Evolutionary conservation across 1,139 yeast genomes (phyloP), one percentile per base, ranked within the genome.

Genomic region (Yamadazyma kanchanaburiensis): DNA sequence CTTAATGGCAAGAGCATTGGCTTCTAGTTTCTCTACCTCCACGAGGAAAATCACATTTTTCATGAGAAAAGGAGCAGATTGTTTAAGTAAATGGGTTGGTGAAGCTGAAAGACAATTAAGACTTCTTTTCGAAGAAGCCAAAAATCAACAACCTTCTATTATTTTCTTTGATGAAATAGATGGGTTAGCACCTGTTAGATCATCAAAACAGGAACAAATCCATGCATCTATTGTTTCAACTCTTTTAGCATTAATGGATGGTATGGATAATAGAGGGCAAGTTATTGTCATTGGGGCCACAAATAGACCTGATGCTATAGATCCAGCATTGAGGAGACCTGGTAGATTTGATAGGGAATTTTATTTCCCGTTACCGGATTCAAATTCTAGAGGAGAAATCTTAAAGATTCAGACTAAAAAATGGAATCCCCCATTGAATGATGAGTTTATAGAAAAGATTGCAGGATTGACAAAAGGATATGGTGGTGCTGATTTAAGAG

Each of bases 1-100:
- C 0, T 70, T 94, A 31, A 88, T 94, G 96, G 98, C 98, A 0
- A 68, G 98, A 39, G 99, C 98, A 0, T 65, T 94, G 31, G 98
- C 98, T 1, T 91, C 97, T 1, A 84, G 95, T 44, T 89, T 96
- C 48, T 84, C 96, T 0, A 77, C 94, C 0, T 79, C 84, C 9
- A 73, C 74, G 25, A 66, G 84, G 37, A 91, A 91, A 47, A 89
- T 94, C 33, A 87, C 98, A 0, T 94, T 94, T 51, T 94, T 88
- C 58, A 94, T 94, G 99, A 70, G 99, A 42, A 94, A 94, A 56
- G 99, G 99, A 43, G 97, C 98, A 0, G 99, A 94, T 55, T 86
- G 95, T 55, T 64, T 91, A 45, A 85, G 96, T 31, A 94, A 94
- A 60, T 91, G 98, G 98, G 97, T 91, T 5, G 99, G 99, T 48